Conservation (phyloP, 345 rosid species). For the Cardamine chenopodiifolia region DNA sequence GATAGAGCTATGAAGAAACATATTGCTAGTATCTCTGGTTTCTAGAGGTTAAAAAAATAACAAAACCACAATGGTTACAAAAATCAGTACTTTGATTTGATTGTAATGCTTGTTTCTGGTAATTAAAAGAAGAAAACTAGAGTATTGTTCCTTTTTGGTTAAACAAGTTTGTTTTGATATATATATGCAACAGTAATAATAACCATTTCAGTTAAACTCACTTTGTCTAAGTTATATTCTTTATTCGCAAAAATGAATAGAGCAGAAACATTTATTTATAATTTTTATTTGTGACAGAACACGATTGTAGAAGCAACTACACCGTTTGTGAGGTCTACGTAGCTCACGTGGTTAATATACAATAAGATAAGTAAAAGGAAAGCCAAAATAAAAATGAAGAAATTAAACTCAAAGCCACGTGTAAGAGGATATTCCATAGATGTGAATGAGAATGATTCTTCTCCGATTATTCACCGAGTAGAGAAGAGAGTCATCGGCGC, state of each 20-base stretch:
- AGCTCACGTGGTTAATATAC: not conserved
- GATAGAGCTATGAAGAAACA: conserved; percentile 77
- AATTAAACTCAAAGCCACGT: conserved; percentile 3
- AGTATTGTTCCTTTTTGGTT: not conserved
- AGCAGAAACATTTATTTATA: not conserved
- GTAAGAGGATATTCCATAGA: conserved; percentile 24
- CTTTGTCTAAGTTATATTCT: not conserved
- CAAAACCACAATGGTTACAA: not conserved
- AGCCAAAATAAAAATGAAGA: no score
- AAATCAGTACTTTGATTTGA: not conserved
- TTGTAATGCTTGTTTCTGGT: conserved; percentile 25
- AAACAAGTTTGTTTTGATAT: not conserved
- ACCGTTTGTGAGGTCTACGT: not conserved
- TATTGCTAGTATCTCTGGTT: conserved; percentile 69
- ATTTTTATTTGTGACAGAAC: not conserved
- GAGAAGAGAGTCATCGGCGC: conserved; percentile 5
- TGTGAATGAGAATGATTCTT: conserved; percentile 24
- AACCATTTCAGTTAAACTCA: not conserved
- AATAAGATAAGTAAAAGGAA: not conserved
- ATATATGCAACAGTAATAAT: not conserved
- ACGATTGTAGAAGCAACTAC: not conserved
- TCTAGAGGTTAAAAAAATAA: conserved; percentile 25
- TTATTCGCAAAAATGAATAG: not conserved
- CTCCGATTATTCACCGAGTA: conserved; percentile 4
- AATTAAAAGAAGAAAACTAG: conserved; percentile 12